Percentiles rank a stretch among this genome's conserved stretches.
Conservation (phyloP, 2,329 filamentous ascomycete species). For the Sporothrix mexicana region DNA sequence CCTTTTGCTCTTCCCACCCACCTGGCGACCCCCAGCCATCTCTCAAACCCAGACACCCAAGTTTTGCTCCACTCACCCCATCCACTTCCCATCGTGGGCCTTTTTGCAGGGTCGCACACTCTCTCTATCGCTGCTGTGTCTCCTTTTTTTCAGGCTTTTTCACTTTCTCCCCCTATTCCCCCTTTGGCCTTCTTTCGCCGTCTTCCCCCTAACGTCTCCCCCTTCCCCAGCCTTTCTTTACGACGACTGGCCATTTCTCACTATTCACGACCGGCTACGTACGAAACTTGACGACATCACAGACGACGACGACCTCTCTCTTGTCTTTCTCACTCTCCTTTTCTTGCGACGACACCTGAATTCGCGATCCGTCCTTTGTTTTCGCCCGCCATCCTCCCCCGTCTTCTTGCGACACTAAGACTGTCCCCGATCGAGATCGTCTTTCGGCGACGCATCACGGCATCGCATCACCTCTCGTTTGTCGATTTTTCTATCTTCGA, state of each 20-base stretch:
- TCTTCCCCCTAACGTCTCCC: background rate
- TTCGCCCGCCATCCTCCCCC: background rate
- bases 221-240: conserved; percentile 32
- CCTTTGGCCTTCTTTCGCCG: conserved; percentile 27
- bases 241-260: conserved; percentile 24
- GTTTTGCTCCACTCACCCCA: conserved; percentile 23
- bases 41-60: conserved; percentile 26
- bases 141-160: conserved; percentile 31
- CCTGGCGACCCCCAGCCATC: conserved; percentile 32
- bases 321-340: background rate
- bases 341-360: background rate
- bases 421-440: conserved; percentile 1
- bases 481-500: background rate
- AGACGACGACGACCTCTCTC: background rate
- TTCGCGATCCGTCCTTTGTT: background rate
- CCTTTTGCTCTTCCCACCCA: conserved; percentile 3
- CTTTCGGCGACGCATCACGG: conserved; percentile 4
- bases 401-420: background rate
- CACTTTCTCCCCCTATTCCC: conserved; percentile 30
- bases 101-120: conserved; percentile 5
- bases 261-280: conserved; percentile 18
- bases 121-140: conserved; percentile 14
- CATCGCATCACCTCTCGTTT: conserved; percentile 25
- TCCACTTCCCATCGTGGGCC: conserved; percentile 24
- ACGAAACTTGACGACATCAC: conserved; percentile 12